These are phyloP conservation scores for Ophiocordyceps camponoti-floridani DNA, from an alignment of 2,329 filamentous ascomycete species.

Conservation along the genomic window DNA sequence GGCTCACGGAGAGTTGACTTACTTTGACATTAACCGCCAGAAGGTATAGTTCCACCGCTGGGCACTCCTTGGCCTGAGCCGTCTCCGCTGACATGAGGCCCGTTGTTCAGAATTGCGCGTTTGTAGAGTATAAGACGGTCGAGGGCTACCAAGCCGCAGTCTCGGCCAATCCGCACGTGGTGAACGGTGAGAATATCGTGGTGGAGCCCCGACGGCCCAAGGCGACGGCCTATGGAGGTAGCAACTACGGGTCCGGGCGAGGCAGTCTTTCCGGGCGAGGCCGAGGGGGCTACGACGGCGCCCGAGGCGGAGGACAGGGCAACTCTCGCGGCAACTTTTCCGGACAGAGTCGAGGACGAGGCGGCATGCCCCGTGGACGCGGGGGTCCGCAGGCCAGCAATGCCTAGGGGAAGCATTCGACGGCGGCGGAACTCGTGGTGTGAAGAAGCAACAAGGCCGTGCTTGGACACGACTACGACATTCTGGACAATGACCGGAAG, in stretches of 20 bases:
- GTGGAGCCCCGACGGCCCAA: conserved; percentile 83
- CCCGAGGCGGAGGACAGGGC: conserved; percentile 41
- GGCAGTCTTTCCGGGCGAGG: conserved; percentile 44
- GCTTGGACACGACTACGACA: background rate
- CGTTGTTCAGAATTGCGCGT: conserved; percentile 66
- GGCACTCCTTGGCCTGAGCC: conserved; percentile 5
- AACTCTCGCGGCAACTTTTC: conserved; percentile 51
- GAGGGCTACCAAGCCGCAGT: conserved; percentile 73
- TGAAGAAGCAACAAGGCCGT: background rate
- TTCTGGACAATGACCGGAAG: background rate
- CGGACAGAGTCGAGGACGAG: conserved; percentile 46
- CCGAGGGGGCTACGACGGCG: conserved; percentile 43
- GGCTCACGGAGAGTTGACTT: conserved; percentile 51
- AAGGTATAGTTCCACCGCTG: conserved; percentile 41
- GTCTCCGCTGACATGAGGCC: background rate
- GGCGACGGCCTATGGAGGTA: conserved; percentile 49
- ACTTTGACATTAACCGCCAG: conserved; percentile 61
- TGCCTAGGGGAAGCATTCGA: conserved; percentile 17
- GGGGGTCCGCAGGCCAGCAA: conserved; percentile 38
- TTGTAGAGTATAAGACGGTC: conserved; percentile 75
- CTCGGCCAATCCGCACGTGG: conserved; percentile 66
- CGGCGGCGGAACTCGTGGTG: background rate
- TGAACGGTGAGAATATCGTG: conserved; percentile 66
- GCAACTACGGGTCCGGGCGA: conserved; percentile 44
- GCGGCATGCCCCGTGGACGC: conserved; percentile 46